Percentiles rank a stretch among this genome's conserved stretches.
These are phyloP conservation scores for Linum lewisii DNA, from an alignment of 345 rosid genomes.

Conservation along the genomic window DNA sequence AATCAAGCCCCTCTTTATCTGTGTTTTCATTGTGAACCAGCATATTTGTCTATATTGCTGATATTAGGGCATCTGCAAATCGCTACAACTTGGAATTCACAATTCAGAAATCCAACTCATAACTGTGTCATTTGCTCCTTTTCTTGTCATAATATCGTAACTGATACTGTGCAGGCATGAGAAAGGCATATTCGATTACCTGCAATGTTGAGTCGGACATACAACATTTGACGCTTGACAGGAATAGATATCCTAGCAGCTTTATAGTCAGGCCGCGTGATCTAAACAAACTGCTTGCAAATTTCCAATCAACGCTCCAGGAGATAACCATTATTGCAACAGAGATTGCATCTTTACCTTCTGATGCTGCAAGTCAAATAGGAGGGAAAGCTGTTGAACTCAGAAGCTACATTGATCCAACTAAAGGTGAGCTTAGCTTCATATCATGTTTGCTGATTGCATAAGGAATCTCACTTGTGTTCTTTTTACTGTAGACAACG, in stretches of 20 bases:
- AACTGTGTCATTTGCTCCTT: not conserved
- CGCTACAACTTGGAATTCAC: too few species aligned
- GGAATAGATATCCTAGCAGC: slow-evolving; percentile 53
- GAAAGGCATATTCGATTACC: slow-evolving; percentile 72
- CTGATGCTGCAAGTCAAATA: slow-evolving; percentile 64
- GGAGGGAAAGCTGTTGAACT: slow-evolving; percentile 96
- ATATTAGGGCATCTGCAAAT: too few species aligned
- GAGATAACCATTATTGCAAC: slow-evolving; percentile 91
- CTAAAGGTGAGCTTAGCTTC: slow-evolving; percentile 41
- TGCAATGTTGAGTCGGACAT: slow-evolving; percentile 87
- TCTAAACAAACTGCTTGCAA: slow-evolving; percentile 72
- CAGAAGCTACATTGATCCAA: slow-evolving; percentile 81
- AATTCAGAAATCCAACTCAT: not conserved
- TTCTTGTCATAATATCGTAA: not conserved
- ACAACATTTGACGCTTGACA: slow-evolving; percentile 84
- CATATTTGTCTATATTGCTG: too few species aligned
- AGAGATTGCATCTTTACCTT: slow-evolving; percentile 45
- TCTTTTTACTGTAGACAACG: slow-evolving; percentile 47
- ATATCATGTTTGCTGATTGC: slow-evolving; percentile 5
- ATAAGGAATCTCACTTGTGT: slow-evolving; percentile 12
- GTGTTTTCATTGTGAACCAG: too few species aligned
- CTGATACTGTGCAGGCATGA: slow-evolving; percentile 46
- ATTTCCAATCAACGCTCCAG: slow-evolving; percentile 94
- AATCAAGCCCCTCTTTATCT: too few species aligned
- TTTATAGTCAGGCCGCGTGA: slow-evolving; percentile 77